Conservation (phyloP, 2,329 filamentous ascomycete species). For the Aspergillus brasiliensis region DNA sequence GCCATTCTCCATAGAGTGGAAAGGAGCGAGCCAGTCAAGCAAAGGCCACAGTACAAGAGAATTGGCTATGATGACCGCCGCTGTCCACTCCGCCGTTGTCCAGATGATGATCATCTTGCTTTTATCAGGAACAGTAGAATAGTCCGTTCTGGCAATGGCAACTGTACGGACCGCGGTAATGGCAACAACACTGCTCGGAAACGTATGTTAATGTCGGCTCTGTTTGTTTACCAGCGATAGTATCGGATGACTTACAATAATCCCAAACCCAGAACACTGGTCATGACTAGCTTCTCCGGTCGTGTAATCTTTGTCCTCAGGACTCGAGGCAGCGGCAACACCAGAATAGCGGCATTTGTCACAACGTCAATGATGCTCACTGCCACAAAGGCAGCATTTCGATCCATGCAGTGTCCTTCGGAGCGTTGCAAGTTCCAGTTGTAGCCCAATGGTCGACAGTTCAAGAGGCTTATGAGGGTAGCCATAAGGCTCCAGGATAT, state of each 20-base stretch:
- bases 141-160: neutral
- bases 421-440: slow-evolving; percentile 4
- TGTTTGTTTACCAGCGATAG: neutral
- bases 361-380: slow-evolving; percentile 3
- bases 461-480: neutral
- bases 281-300: neutral
- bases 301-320: neutral
- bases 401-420: slow-evolving; percentile 4
- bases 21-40: neutral
- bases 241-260: neutral
- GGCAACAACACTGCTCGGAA: neutral
- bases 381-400: neutral
- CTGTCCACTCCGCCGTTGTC: slow-evolving; percentile 5
- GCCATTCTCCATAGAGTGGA: neutral
- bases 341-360: neutral
- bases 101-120: slow-evolving; percentile 11
- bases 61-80: slow-evolving; percentile 7
- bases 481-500: slow-evolving; percentile 3
- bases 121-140: neutral
- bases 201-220: neutral
- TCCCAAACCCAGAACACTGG: neutral
- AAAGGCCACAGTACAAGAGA: slow-evolving; percentile 1
- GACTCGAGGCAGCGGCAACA: neutral
- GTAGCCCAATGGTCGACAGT: slow-evolving; percentile 8
- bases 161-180: neutral